Base-by-base conservation (phyloP, 345 rosid species). In the Corchorus capsularis region DNA sequence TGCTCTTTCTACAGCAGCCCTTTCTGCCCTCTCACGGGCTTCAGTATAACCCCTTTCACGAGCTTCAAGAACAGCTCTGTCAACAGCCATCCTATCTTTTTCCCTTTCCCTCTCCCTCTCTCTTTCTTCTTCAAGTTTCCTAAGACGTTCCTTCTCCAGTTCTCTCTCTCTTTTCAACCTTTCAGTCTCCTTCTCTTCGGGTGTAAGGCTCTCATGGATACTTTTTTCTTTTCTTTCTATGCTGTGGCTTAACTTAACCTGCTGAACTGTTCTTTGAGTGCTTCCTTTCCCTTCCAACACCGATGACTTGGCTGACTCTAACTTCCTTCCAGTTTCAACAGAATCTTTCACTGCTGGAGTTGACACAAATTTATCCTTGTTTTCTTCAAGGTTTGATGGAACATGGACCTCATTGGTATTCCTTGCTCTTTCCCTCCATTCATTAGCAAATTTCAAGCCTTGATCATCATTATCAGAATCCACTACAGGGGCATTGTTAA, bases 91-190 rank as follows among this genome's bases (percentile, higher is more conserved):
- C 83, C 95, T 91, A 75, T 96, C 99, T 79, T 96, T 93, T 80
- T 92, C 99, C 76, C 96, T 89, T 73, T 96, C 98, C 78, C 93
- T 90, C 75, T 91, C 95, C 80, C 96, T 92, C 73, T 96, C 99
- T 81, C 83, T 87, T 84, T 92, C 93, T 82, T 89, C 98, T 78
- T 96, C 97, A 52, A 89, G 75, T 89, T 85, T 93, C 83, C 89
- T 86, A 61, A 91, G 85, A 20, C 79, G 92, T 62, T 92, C 94
- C 78, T 45, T 77, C 75, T 95, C 96, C 47, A 83, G 49, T 80
- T 86, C 92, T 77, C 83, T 84, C 76, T 93, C 94, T 74, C 87
- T 87, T 79, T 80, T 88, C 71, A 88, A 32, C 81, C 87, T 87
- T 72, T 87, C 94, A 50, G 77, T 61, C 79, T 87, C 92, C 79